Evolutionary conservation across 768 basidiomycete species (phyloP).

Genomic region (Nidularia sp.): DNA sequence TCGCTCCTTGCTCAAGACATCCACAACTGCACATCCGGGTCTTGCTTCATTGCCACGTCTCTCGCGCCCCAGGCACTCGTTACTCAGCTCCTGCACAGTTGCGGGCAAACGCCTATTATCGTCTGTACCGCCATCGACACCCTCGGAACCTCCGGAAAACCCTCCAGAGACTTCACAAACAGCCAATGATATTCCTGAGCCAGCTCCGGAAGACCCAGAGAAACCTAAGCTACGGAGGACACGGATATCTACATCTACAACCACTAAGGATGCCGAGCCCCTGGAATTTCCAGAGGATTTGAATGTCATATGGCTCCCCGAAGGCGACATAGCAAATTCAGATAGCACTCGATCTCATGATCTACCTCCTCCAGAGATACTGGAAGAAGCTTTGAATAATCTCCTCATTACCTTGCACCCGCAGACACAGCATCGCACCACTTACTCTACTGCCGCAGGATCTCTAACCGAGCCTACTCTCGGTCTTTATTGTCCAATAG

Average conservation of each 20-base stretch:
- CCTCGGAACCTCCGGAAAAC: conserved; percentile 6
- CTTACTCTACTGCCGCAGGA: conserved; percentile 49
- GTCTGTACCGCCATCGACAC: conserved; percentile 7
- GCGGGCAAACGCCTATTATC: conserved; percentile 1
- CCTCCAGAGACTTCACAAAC: conserved; percentile 8
- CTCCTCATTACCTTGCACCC: conserved; percentile 77
- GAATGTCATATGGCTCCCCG: conserved; percentile 65
- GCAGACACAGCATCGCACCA: conserved; percentile 72
- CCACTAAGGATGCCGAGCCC: conserved; percentile 33
- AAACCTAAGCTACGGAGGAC: conserved; percentile 38
- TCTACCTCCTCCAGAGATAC: conserved; percentile 70
- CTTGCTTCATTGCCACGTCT: conserved; percentile 2
- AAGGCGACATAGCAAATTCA: conserved; percentile 26
- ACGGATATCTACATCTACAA: conserved; percentile 20
- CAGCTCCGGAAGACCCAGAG: conserved; percentile 35
- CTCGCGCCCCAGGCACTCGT: conserved; percentile 5
- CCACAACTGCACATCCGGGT: conserved; percentile 11
- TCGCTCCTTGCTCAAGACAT: conserved; percentile 29
- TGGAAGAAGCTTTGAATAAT: conserved; percentile 74
- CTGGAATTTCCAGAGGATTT: conserved; percentile 51
- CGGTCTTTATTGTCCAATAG: conserved; percentile 83
- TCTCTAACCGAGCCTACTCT: conserved; percentile 73
- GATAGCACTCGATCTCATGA: conserved; percentile 23
- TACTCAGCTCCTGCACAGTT: conserved; percentile 7
- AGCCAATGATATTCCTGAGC: conserved; percentile 10